Evolutionary conservation across 495 filamentous ascomycete species (phyloP), one percentile per base, ranked within the genome.

Genomic region (Cenococcum geophilum): DNA sequence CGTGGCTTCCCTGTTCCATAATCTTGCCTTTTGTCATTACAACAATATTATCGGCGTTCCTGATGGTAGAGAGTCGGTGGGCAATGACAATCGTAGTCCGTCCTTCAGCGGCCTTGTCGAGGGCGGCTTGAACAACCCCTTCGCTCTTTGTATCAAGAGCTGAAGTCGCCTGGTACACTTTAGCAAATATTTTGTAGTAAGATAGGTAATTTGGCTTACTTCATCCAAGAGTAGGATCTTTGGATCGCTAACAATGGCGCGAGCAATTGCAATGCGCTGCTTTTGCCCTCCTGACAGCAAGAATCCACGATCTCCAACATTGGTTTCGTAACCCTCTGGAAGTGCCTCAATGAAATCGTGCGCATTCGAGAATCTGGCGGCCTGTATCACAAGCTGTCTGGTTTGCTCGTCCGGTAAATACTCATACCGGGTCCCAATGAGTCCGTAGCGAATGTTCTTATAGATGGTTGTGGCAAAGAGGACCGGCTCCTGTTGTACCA

Each of bases 121-220:
- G 80, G 18, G 92, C 92, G 42, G 88, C 89, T 74, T 97, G 92
- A 0, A 97, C 92, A 8, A 96, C 88, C 35, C 89, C 91, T 75
- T 97, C 92, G n/a, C 89, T 91, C 70, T 92, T 92, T 54, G 92
- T 95, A 72, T 97, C 92, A 20, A 97, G 79, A 1, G 92, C 92
- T 37, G 86, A 89, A 0, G 92, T 97, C 27, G 92, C 92, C 73
- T 45, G 18, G 1, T 14, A 45, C 14, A 45, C 14, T 14, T 45
- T 18, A 45, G 40, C 4, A 45, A 14, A 45, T 4, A 4, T 14
- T 10, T 14, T 10, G 4, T 18, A 14, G 11, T 18, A 45, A 16
- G 11, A 4, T 16, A 18, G 14, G 11, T 18, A 16, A 18, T 14
- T 18, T 16, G 40, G 18, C 40, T 45, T 45, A 45, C 40, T 45